These are phyloP conservation scores for Ascochyta pisi DNA, from an alignment of 2,329 filamentous ascomycete species.

Conservation along the genomic window DNA sequence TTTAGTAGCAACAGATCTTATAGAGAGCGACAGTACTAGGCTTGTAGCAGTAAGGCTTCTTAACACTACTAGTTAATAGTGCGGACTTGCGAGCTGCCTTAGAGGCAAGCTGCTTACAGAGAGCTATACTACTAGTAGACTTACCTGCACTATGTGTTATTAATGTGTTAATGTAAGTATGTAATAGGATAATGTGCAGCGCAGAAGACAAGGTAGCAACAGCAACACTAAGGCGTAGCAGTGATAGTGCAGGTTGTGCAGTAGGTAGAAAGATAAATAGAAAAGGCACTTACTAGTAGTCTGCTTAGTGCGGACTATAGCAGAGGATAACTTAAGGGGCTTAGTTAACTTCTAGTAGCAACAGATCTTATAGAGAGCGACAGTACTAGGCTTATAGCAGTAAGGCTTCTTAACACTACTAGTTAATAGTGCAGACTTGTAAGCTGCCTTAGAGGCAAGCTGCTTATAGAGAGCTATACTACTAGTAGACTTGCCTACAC, in stretches of 20 bases:
- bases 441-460: conserved; percentile 98
- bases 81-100: conserved; percentile 99
- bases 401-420: conserved; percentile 69
- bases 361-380: no score
- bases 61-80: conserved; percentile 82
- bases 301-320: conserved; percentile 64
- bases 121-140: conserved; percentile 75
- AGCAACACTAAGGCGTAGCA: conserved; percentile 23
- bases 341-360: conserved; percentile 46
- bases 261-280: conserved; percentile 1
- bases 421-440: conserved; percentile 97
- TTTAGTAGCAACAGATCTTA: no score
- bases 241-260: conserved; percentile 28
- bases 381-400: conserved; percentile 63
- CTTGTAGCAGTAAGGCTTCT: conserved; percentile 64
- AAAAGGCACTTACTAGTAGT: conserved; percentile 59
- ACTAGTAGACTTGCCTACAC: conserved; percentile 74
- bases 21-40: conserved; percentile 54
- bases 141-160: conserved; percentile 64
- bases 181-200: conserved; percentile 18
- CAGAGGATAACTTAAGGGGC: conserved; percentile 17
- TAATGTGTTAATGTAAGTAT: conserved; percentile 5
- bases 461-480: conserved; percentile 86
- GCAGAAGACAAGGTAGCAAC: conserved; percentile 24
- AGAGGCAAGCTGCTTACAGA: conserved; percentile 96